phyloP scores from a whole-genome alignment of 2,329 filamentous ascomycete species.

The Mycogone perniciosa region DNA sequence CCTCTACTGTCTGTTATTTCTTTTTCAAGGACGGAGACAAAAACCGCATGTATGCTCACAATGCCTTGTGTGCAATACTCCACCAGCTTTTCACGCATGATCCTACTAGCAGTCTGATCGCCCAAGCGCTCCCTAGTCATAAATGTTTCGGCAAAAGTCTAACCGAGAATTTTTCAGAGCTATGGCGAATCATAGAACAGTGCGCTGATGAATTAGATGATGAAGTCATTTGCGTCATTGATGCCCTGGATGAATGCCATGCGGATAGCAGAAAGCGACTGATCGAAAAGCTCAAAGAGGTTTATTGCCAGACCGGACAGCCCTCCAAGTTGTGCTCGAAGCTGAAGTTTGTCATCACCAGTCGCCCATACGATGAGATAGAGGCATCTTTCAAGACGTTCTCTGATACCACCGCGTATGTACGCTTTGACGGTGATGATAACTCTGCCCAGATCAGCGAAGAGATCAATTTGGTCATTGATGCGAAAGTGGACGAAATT shows the following conservation, averaged over 20 bases:
- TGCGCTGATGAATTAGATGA: slow-evolving; percentile 5
- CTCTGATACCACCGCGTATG: slow-evolving; percentile 9
- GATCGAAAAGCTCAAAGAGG: slow-evolving; percentile 14
- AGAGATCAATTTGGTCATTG: slow-evolving; percentile 29
- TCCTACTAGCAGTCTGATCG: slow-evolving; percentile 9
- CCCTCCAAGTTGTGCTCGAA: not conserved
- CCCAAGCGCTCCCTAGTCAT: not conserved
- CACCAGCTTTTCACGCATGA: slow-evolving; percentile 22
- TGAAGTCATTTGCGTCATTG: slow-evolving; percentile 25
- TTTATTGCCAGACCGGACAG: slow-evolving; percentile 9
- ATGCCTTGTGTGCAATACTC: slow-evolving; percentile 21
- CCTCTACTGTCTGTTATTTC: slow-evolving; percentile 26
- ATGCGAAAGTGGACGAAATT: slow-evolving; percentile 16
- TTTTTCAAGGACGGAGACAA: slow-evolving; percentile 29
- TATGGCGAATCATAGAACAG: slow-evolving; percentile 9
- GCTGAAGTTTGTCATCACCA: slow-evolving; percentile 29
- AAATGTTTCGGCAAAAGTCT: slow-evolving; percentile 1
- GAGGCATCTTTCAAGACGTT: slow-evolving; percentile 14
- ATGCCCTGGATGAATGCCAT: slow-evolving; percentile 29
- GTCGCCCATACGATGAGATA: slow-evolving; percentile 24
- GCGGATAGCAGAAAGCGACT: slow-evolving; percentile 3
- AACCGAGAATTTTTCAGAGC: slow-evolving; percentile 2
- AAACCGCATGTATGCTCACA: slow-evolving; percentile 13
- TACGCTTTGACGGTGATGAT: slow-evolving; percentile 22
- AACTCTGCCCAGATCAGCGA: slow-evolving; percentile 21